Evolutionary conservation across 768 basidiomycete genomes (phyloP).

Genomic region (Pleurotus salmoneostramineus): DNA sequence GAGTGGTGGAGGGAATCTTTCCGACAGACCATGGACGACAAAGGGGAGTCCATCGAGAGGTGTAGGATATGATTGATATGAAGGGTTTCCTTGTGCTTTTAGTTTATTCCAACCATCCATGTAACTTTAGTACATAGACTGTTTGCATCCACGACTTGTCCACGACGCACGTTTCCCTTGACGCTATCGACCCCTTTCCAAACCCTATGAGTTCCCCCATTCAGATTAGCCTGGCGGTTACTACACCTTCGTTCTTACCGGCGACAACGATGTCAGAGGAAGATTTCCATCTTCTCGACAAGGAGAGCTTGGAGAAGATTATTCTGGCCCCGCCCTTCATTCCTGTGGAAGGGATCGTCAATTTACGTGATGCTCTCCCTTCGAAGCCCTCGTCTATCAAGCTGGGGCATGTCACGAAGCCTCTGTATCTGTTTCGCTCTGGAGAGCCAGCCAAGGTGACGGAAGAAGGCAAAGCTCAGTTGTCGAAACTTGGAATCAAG

Average conservation of each 20-base stretch:
- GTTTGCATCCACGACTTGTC: too few relatives aligned
- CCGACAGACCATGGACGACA: slow-evolving; percentile 15
- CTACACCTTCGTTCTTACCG: too few relatives aligned
- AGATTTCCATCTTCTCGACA: background rate
- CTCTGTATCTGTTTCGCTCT: slow-evolving; percentile 31
- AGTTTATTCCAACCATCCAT: too few relatives aligned
- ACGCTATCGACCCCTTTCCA: too few relatives aligned
- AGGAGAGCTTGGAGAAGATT: background rate
- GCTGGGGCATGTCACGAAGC: slow-evolving; percentile 18
- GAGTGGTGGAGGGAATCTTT: slow-evolving; percentile 24
- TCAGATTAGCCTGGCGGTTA: too few relatives aligned
- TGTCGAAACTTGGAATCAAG: slow-evolving; percentile 28
- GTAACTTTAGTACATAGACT: too few relatives aligned
- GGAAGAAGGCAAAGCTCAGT: slow-evolving; percentile 25
- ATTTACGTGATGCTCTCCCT: slow-evolving; percentile 23
- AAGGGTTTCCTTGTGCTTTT: too few relatives aligned
- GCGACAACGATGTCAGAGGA: too few relatives aligned
- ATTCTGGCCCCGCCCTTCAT: slow-evolving; percentile 31
- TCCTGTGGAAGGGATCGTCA: slow-evolving; percentile 32
- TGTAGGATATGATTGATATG: background rate
- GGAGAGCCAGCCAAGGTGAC: slow-evolving; percentile 34
- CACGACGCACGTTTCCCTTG: too few relatives aligned
- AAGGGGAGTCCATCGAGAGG: slow-evolving; percentile 1
- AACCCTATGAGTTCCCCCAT: too few relatives aligned
- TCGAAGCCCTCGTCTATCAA: slow-evolving; percentile 23